These are phyloP conservation scores for Sordariomycetes sp. DNA, from an alignment of 2,329 filamentous ascomycete genomes.

Conservation along the genomic window DNA sequence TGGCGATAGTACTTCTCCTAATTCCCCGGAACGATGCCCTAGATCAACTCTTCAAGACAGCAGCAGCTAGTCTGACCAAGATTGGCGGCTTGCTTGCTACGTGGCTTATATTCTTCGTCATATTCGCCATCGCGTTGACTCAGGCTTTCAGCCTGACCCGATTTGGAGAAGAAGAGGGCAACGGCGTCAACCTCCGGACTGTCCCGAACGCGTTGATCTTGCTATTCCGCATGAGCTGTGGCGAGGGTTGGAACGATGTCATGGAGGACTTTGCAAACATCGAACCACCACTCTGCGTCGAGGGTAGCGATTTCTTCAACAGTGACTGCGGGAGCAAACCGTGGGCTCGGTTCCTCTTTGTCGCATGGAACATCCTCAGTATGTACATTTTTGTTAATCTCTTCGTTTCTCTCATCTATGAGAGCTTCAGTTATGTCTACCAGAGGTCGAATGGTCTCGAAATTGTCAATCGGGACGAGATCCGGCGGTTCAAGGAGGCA, in stretches of 20 bases:
- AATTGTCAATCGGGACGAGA: conserved; percentile 82
- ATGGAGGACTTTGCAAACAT: conserved; percentile 93
- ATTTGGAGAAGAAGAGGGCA: conserved; percentile 59
- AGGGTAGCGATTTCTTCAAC: conserved; percentile 57
- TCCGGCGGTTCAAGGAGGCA: conserved; percentile 93
- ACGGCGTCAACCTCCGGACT: conserved; percentile 82
- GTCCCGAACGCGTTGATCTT: conserved; percentile 90
- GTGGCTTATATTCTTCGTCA: conserved; percentile 93
- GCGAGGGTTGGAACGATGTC: conserved; percentile 90
- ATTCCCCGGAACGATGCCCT: conserved; percentile 95
- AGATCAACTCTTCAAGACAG: conserved; percentile 97
- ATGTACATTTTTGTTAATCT: conserved; percentile 99
- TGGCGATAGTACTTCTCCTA: conserved; percentile 75
- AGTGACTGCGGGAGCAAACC: conserved; percentile 86
- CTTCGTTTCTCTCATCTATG: conserved; percentile 97
- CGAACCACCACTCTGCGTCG: conserved; percentile 67
- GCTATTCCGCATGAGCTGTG: conserved; percentile 83
- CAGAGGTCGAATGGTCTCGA: conserved; percentile 90
- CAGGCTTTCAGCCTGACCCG: conserved; percentile 92
- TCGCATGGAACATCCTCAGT: conserved; percentile 97
- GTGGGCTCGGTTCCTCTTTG: conserved; percentile 84
- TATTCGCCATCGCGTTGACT: conserved; percentile 91
- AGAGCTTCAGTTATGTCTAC: conserved; percentile 98
- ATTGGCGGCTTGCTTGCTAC: conserved; percentile 90
- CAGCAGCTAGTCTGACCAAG: conserved; percentile 78